Percentiles rank a stretch among this genome's conserved stretches.
These are phyloP conservation scores for Schizophyllum commune DNA, from an alignment of 1,284 basidiomycete genomes.

Conservation along the genomic window DNA sequence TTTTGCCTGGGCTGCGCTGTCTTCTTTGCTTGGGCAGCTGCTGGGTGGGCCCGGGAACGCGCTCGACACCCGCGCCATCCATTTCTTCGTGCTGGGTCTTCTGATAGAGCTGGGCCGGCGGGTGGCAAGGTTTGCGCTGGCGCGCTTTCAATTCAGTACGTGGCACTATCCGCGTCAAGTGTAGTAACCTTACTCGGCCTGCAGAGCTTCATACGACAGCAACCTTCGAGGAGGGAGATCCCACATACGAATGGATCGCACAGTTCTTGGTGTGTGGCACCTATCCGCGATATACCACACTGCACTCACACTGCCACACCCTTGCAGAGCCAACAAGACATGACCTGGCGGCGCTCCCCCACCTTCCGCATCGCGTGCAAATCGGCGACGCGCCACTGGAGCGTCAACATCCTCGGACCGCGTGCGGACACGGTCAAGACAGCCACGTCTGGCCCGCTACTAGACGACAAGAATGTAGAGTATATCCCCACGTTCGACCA, in stretches of 20 bases:
- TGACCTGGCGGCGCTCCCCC: slow-evolving; percentile 35
- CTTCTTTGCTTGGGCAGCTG: not conserved
- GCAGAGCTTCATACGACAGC: slow-evolving; percentile 39
- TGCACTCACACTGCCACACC: not conserved
- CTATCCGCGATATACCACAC: not conserved
- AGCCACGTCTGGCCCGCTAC: not conserved
- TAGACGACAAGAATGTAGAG: slow-evolving; percentile 25
- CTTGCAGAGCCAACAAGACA: slow-evolving; percentile 35
- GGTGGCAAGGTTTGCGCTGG: slow-evolving; percentile 34
- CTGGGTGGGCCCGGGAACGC: not conserved
- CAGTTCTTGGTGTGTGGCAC: slow-evolving; percentile 31
- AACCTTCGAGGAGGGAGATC: slow-evolving; percentile 39
- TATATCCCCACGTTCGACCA: slow-evolving; percentile 38
- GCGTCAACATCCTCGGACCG: slow-evolving; percentile 14
- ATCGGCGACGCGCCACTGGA: slow-evolving; percentile 36
- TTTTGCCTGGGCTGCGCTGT: not conserved
- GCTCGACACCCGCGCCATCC: slow-evolving; percentile 8
- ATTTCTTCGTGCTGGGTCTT: slow-evolving; percentile 33
- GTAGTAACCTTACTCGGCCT: not conserved
- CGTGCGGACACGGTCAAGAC: not conserved
- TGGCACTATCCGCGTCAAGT: slow-evolving; percentile 5
- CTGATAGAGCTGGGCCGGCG: slow-evolving; percentile 37
- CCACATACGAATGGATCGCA: slow-evolving; percentile 42
- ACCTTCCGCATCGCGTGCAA: slow-evolving; percentile 39
- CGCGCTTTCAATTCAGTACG: slow-evolving; percentile 35